phyloP scores from a whole-genome alignment of 768 basidiomycete genomes.

The Mycena filopes region DNA sequence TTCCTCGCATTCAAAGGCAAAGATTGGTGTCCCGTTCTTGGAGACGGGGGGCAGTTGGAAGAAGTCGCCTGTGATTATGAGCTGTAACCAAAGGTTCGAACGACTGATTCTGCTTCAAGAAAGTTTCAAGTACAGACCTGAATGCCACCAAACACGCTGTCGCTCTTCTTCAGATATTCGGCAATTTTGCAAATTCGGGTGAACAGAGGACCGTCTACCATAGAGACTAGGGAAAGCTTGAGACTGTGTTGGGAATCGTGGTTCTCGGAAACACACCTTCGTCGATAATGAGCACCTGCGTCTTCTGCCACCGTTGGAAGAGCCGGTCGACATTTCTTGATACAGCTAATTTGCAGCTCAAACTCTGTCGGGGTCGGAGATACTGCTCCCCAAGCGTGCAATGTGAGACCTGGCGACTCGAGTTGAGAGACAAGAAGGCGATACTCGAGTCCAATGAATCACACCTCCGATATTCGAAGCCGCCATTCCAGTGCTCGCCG shows the following conservation, averaged over 20 bases:
- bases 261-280: constrained; percentile 52
- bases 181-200: constrained; percentile 77
- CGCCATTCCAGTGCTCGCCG: constrained; percentile 80
- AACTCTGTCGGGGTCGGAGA: constrained; percentile 67
- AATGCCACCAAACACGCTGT: constrained; percentile 78
- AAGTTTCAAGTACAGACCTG: constrained; percentile 54
- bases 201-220: constrained; percentile 81
- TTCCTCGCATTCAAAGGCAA: constrained; percentile 76
- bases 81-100: constrained; percentile 35
- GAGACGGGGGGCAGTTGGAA: constrained; percentile 85
- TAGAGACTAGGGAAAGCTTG: constrained; percentile 68
- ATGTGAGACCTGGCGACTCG: constrained; percentile 67
- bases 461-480: constrained; percentile 78
- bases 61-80: constrained; percentile 85
- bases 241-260: not conserved
- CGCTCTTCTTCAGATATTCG: constrained; percentile 54
- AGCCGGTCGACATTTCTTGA: constrained; percentile 77
- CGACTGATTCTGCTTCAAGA: not conserved
- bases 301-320: constrained; percentile 71
- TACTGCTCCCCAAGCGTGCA: constrained; percentile 83
- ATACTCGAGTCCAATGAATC: constrained; percentile 36
- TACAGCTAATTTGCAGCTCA: constrained; percentile 59
- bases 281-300: constrained; percentile 71
- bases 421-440: constrained; percentile 47
- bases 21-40: constrained; percentile 63